Evolutionary conservation across 179 eudicot species (phyloP).

Genomic region (Silene coronaria): DNA sequence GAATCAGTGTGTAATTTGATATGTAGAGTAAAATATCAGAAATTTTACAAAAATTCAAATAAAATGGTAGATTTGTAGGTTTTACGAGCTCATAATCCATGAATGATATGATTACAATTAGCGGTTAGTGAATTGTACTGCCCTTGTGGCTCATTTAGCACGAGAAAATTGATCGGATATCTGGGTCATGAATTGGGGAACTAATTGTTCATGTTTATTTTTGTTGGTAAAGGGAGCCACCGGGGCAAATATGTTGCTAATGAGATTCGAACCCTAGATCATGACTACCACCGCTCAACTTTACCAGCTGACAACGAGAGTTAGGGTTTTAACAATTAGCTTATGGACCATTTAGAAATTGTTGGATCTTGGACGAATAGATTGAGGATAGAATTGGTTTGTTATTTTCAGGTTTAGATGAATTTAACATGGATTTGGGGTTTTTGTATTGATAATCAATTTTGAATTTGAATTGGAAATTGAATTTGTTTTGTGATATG

Average conservation of each 20-base stretch:
- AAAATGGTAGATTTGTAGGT: not conserved
- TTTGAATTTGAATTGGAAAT: no score
- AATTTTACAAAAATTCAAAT: not conserved
- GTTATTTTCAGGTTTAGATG: not conserved
- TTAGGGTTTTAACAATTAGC: no score
- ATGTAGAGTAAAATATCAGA: not conserved
- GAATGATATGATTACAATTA: not conserved
- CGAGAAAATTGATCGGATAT: not conserved
- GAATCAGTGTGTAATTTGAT: not conserved
- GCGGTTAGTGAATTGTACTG: no score
- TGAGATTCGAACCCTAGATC: no score
- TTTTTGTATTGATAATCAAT: not conserved
- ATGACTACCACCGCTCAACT: not conserved
- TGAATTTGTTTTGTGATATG: not conserved
- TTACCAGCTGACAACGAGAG: no score
- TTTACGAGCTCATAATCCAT: not conserved
- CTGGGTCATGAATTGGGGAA: not conserved
- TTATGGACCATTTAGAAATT: no score
- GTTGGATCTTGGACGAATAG: not conserved
- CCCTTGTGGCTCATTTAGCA: not conserved
- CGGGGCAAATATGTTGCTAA: no score
- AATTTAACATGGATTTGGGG: not conserved
- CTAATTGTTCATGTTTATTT: not conserved
- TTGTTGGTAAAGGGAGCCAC: no score
- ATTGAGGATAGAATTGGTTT: not conserved